Evolutionary conservation across 1,139 yeast genomes (phyloP).

Genomic region (Waltiozyma sp.): DNA sequence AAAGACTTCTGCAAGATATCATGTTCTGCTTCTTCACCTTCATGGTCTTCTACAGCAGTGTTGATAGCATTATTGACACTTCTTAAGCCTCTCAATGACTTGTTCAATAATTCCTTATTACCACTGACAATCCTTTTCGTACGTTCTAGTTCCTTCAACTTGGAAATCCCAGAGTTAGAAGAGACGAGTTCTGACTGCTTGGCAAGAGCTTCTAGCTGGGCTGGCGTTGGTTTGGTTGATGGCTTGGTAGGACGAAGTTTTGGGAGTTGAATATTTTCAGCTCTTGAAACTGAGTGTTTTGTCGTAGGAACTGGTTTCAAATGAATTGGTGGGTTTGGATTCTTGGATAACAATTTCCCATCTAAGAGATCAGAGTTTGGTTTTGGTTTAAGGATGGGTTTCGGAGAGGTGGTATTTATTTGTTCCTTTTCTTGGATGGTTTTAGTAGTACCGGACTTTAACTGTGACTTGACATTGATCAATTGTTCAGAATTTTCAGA

Average conservation of each 20-base stretch:
- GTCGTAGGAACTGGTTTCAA: background rate
- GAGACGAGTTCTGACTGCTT: conserved; percentile 23
- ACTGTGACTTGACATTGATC: background rate
- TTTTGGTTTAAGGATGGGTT: background rate
- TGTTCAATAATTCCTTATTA: conserved; percentile 6
- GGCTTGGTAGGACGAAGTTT: conserved; percentile 4
- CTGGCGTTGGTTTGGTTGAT: conserved; percentile 13
- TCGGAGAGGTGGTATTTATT: background rate
- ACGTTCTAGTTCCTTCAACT: conserved; percentile 4
- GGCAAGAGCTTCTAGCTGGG: conserved; percentile 12
- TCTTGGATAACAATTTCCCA: background rate
- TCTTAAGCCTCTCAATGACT: conserved; percentile 8
- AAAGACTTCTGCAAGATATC: conserved; percentile 25
- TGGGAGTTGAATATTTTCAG: background rate
- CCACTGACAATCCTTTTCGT: conserved; percentile 6
- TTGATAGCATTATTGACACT: background rate
- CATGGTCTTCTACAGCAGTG: background rate
- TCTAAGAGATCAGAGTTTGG: background rate
- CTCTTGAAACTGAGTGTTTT: background rate
- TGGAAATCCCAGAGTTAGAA: conserved; percentile 1
- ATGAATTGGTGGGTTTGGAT: conserved; percentile 7
- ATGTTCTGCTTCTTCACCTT: background rate
- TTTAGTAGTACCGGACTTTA: background rate
- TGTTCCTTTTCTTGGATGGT: background rate
- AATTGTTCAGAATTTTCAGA: background rate